Base-by-base conservation (phyloP, 1,284 basidiomycete genomes). In the Ceratobasidium sp. region DNA sequence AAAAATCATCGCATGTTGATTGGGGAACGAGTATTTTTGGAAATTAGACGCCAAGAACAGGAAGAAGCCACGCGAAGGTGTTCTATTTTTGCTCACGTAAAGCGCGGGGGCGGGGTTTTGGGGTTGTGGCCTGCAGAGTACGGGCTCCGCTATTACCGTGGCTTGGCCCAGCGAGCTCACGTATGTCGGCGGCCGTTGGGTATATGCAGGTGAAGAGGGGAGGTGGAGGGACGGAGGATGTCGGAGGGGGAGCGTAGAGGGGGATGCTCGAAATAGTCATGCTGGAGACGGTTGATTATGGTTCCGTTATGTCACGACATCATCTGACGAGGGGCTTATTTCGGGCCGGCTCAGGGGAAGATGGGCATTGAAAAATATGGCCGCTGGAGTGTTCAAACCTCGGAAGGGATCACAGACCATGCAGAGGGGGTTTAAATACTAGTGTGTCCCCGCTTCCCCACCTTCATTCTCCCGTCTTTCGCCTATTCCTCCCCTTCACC, bases 381-480 rank as follows among this genome's bases (percentile, higher is more conserved):
- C n/a, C 60, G 60, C 24, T 27, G 44, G 60, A 2, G 6, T 63
- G 22, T 47, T 48, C 36, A 48, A 15, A 11, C 11, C 11, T 41
- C 36, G 36, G 36, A 41, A 41, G 36, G 11, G 36, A 41, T 11
- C 36, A 41, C 36, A 41, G 36, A 41, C 36, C 36, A 41, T 41
- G 36, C 36, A 41, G 6, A 11, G 36, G 44, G 5, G 44, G 44
- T n/a, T 71, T 71, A 71, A 67, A 67, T 71, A 71, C 44, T 45
- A 14, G 51, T 53, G 6, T 24, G 54, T 29, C 56, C 67, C 54
- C 54, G 24, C 60, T 47, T 63, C 67, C 56, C 67, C 67, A 33
- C 24, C 41, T 33, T 31, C 54, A n/a, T 47, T 27, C 44, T 59
- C 67, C 67, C 67, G 67, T 71, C 54, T 71, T 71, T 71, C 67